A percentile compares a stretch with the other conserved stretches of the same genome.
Evolutionary conservation across 164 flowering plant species (phyloP).

Genomic region (Litsea cubeba): DNA sequence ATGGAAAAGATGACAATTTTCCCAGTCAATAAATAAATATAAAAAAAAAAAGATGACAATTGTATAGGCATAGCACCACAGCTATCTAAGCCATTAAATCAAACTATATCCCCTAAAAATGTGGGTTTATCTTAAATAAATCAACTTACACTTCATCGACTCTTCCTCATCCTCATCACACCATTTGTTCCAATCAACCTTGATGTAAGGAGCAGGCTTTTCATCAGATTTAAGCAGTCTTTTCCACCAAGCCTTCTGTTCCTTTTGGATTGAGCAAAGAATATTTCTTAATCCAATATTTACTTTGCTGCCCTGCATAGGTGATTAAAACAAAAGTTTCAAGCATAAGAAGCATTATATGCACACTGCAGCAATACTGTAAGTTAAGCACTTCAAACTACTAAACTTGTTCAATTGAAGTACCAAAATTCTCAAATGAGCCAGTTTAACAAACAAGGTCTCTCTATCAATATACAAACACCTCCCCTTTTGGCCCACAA

Average conservation of each 20-base stretch:
- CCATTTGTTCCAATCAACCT: slow-evolving; percentile 98
- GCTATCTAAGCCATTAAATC: background rate
- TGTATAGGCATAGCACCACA: background rate
- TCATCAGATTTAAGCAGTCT: slow-evolving; percentile 68
- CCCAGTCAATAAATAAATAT: too few relatives aligned
- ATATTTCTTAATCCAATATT: slow-evolving; percentile 70
- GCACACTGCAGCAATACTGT: too few relatives aligned
- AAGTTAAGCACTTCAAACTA: too few relatives aligned
- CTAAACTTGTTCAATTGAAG: too few relatives aligned
- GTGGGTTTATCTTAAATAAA: background rate
- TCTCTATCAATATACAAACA: too few relatives aligned
- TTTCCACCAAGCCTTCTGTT: slow-evolving; percentile 83
- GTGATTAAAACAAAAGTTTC: background rate
- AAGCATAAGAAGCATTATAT: background rate
- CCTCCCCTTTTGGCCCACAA: too few relatives aligned
- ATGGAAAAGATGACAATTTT: too few relatives aligned
- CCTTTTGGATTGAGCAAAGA: slow-evolving; percentile 63
- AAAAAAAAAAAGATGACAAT: too few relatives aligned
- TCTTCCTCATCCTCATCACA: slow-evolving; percentile 92
- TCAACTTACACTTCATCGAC: slow-evolving; percentile 41
- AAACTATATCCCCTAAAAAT: background rate
- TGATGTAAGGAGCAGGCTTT: slow-evolving; percentile 80
- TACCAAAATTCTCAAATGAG: too few relatives aligned
- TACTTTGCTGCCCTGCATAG: slow-evolving; percentile 57
- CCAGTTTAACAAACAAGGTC: too few relatives aligned